Conservation (phyloP, 2,329 filamentous ascomycete species). For the Zymoseptoria crescenta region DNA sequence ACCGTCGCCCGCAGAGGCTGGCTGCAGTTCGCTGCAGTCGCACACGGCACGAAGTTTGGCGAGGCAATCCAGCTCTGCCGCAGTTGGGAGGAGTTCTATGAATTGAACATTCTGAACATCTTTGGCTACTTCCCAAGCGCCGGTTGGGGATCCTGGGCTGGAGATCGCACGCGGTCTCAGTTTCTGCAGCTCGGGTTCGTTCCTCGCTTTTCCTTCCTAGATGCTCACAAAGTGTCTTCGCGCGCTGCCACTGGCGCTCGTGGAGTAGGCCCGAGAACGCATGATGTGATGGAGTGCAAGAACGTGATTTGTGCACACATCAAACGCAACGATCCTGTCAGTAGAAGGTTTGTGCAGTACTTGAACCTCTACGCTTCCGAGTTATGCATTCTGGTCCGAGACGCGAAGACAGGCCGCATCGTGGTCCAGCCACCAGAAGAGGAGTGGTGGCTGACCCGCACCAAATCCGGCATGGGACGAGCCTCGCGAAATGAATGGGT, state of each 20-base stretch:
- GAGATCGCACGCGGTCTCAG: slow-evolving; percentile 33
- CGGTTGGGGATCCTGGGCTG: slow-evolving; percentile 39
- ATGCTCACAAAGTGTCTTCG: slow-evolving; percentile 23
- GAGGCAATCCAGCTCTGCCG: slow-evolving; percentile 42
- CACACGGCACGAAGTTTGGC: slow-evolving; percentile 40
- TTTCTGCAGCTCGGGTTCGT: slow-evolving; percentile 36
- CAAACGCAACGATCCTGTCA: slow-evolving; percentile 36
- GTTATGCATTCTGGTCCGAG: slow-evolving; percentile 35
- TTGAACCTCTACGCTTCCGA: slow-evolving; percentile 33
- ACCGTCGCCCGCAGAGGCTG: slow-evolving; percentile 43
- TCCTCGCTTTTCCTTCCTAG: slow-evolving; percentile 29
- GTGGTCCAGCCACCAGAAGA: slow-evolving; percentile 32
- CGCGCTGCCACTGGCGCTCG: slow-evolving; percentile 20
- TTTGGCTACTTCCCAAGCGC: slow-evolving; percentile 43
- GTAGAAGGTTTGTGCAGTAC: slow-evolving; percentile 38
- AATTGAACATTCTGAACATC: slow-evolving; percentile 39
- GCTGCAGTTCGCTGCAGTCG: slow-evolving; percentile 46
- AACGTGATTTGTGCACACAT: slow-evolving; percentile 39
- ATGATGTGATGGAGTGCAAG: slow-evolving; percentile 31
- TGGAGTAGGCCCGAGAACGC: slow-evolving; percentile 27
- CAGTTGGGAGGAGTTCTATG: slow-evolving; percentile 46
- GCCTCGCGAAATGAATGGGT: slow-evolving; percentile 35
- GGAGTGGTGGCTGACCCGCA: slow-evolving; percentile 34
- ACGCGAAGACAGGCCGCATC: slow-evolving; percentile 34
- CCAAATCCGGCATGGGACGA: slow-evolving; percentile 34